phyloP scores from a whole-genome alignment of 2,329 filamentous ascomycete genomes.

The Talaromyces sp. region DNA sequence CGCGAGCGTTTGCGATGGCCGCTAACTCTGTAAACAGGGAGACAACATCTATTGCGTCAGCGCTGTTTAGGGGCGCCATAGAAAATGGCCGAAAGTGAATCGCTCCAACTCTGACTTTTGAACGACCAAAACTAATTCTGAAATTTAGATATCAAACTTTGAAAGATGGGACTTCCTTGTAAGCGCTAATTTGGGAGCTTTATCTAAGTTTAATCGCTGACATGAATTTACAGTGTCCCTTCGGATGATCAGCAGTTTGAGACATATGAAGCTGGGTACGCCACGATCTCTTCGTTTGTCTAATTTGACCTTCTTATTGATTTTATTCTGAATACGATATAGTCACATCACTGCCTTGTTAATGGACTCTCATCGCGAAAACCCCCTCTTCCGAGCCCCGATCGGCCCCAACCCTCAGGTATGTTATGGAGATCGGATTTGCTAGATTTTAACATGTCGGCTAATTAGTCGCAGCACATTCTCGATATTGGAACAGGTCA shows the following conservation, averaged over 20 bases:
- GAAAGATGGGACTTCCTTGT: background rate
- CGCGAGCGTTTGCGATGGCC: background rate
- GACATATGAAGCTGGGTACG: conserved; percentile 2
- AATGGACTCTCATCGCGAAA: conserved; percentile 4
- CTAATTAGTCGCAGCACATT: background rate
- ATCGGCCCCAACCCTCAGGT: background rate
- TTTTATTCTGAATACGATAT: no score
- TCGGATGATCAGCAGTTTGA: conserved; percentile 1
- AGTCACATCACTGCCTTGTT: background rate
- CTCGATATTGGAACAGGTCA: conserved; percentile 3
- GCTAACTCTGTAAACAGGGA: background rate
- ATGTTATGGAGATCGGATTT: background rate
- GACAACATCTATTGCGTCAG: conserved; percentile 1
- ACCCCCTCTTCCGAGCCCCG: conserved; percentile 2
- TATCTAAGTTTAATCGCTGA: background rate
- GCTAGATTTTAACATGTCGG: background rate
- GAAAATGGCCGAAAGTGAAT: conserved; percentile 6
- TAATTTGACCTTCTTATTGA: no score
- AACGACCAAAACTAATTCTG: background rate
- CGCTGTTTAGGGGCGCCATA: background rate
- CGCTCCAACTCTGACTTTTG: background rate
- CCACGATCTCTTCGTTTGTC: background rate
- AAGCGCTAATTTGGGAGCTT: background rate
- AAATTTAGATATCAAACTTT: background rate
- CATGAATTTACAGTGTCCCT: background rate